phyloP scores from a whole-genome alignment of 2,329 filamentous ascomycete genomes.

The Penicillium aurantiogriseum region DNA sequence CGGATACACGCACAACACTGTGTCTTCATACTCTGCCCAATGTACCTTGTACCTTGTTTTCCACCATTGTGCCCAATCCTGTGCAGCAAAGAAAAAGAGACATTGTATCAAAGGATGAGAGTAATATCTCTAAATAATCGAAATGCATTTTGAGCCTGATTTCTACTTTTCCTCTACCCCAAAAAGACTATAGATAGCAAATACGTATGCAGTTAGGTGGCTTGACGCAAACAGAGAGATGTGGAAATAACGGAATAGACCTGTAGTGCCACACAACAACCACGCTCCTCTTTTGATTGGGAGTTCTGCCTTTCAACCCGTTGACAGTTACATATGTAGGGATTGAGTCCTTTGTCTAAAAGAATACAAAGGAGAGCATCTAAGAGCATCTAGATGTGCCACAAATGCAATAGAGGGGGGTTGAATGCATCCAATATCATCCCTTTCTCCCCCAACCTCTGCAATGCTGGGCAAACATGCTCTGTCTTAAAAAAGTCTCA shows the following conservation, averaged over 20 bases:
- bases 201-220: conserved; percentile 11
- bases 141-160: not conserved
- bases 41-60: conserved; percentile 7
- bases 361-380: conserved; percentile 1
- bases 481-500: conserved; percentile 5
- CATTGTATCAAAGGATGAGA: not conserved
- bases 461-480: not conserved
- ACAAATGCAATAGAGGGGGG: conserved; percentile 1
- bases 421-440: conserved; percentile 11
- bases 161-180: not conserved
- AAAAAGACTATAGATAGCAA: conserved; percentile 6
- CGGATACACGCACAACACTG: conserved; percentile 18
- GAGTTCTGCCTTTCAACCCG: conserved; percentile 18
- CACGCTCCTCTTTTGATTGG: conserved; percentile 20
- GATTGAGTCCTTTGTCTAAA: conserved; percentile 8
- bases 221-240: conserved; percentile 11
- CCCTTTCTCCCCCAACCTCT: conserved; percentile 12
- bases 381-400: not conserved
- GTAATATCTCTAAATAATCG: not conserved
- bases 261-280: conserved; percentile 11
- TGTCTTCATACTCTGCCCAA: conserved; percentile 8
- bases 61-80: not conserved
- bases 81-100: not conserved
- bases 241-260: conserved; percentile 17
- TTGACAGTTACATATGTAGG: conserved; percentile 4